Conservation (phyloP, 805 yeast species). For the Grigorovia humatica region DNA sequence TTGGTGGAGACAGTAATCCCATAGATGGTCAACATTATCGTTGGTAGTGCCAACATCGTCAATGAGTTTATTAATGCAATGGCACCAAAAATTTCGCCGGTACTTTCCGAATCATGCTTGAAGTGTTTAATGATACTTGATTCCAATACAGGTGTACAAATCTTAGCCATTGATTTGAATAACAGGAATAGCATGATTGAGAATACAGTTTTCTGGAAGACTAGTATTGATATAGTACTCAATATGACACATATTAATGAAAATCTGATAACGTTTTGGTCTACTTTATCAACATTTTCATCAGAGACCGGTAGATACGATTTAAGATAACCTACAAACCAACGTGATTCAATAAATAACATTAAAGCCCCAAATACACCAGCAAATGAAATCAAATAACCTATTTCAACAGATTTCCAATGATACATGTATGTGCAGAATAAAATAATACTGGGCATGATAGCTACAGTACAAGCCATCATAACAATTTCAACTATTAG, state of each 20-base stretch:
- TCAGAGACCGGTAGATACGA: conserved; percentile 28
- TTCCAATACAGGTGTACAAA: conserved; percentile 49
- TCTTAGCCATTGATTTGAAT: conserved; percentile 38
- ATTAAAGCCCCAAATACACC: conserved; percentile 42
- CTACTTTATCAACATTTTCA: conserved; percentile 43
- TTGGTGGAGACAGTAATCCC: conserved; percentile 31
- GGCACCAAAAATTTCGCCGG: conserved; percentile 70
- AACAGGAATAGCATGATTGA: conserved; percentile 24
- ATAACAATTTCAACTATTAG: conserved; percentile 37
- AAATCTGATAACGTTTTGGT: conserved; percentile 30
- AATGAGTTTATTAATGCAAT: conserved; percentile 48
- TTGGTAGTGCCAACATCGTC: conserved; percentile 39
- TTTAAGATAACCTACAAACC: conserved; percentile 31
- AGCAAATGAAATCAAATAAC: conserved; percentile 42
- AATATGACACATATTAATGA: conserved; percentile 30
- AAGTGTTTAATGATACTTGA: conserved; percentile 52
- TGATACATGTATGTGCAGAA: conserved; percentile 43
- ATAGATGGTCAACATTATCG: conserved; percentile 39
- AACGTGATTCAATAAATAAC: conserved; percentile 44
- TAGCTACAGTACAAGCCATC: conserved; percentile 32
- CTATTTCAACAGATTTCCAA: conserved; percentile 47
- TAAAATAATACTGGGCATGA: conserved; percentile 36
- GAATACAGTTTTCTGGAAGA: conserved; percentile 16
- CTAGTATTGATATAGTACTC: conserved; percentile 29
- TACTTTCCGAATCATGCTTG: conserved; percentile 41